Percentiles rank a stretch among this genome's conserved stretches.
Evolutionary conservation across 2,329 filamentous ascomycete species (phyloP).

Genomic region (Aureobasidium lini): DNA sequence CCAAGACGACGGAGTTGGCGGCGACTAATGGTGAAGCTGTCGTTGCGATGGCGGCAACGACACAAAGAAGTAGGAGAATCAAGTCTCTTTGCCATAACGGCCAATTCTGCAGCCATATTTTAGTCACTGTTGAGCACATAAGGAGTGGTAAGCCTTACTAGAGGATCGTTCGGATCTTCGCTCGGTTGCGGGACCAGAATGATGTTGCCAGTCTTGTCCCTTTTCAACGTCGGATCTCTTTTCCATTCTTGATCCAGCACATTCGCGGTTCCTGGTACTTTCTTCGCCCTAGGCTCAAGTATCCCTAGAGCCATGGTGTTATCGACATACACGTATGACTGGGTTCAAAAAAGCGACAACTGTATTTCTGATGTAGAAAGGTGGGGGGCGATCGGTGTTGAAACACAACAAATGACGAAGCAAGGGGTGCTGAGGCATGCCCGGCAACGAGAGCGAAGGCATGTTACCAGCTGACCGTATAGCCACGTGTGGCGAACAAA

Average conservation of each 20-base stretch:
- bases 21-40: constrained; percentile 80
- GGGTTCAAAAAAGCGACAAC: neutral
- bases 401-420: neutral
- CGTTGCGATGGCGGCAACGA: constrained; percentile 75
- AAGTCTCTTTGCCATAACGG: constrained; percentile 77
- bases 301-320: constrained; percentile 61
- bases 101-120: constrained; percentile 56
- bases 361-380: neutral
- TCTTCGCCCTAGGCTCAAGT: constrained; percentile 58
- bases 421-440: neutral
- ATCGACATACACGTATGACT: neutral
- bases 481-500: constrained; percentile 9
- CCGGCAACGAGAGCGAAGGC: neutral
- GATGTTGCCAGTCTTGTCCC: constrained; percentile 13
- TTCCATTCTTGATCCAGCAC: constrained; percentile 29
- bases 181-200: constrained; percentile 87
- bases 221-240: constrained; percentile 14
- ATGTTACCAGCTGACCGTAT: neutral
- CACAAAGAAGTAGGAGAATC: constrained; percentile 69
- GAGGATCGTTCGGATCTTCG: constrained; percentile 82
- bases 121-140: neutral
- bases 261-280: constrained; percentile 56
- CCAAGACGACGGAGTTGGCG: constrained; percentile 74
- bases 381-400: neutral
- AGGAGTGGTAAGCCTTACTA: constrained; percentile 41